Conservation (phyloP, 1,139 yeast genomes). For the Hemisphaericaspora xylofermentans region DNA sequence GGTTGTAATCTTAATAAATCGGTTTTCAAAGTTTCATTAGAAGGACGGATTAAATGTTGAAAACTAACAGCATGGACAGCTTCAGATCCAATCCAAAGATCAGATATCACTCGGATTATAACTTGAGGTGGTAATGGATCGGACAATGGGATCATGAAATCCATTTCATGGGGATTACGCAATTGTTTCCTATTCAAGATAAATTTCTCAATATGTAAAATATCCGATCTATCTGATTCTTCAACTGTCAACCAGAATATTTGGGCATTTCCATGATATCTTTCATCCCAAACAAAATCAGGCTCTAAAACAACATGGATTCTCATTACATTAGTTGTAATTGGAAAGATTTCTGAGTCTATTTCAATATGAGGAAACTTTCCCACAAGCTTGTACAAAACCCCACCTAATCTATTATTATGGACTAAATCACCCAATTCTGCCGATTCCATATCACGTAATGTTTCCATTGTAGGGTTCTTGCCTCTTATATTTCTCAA, state of each 20-base stretch:
- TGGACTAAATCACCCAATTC: conserved; percentile 92
- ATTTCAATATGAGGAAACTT: conserved; percentile 73
- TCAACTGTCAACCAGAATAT: conserved; percentile 92
- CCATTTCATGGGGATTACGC: conserved; percentile 66
- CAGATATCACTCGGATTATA: conserved; percentile 75
- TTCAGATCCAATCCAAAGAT: conserved; percentile 89
- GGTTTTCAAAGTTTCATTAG: conserved; percentile 82
- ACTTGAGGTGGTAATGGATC: conserved; percentile 91
- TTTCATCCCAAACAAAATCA: conserved; percentile 82
- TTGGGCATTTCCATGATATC: conserved; percentile 79
- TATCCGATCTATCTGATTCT: conserved; percentile 70
- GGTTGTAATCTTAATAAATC: conserved; percentile 80
- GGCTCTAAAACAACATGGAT: conserved; percentile 70
- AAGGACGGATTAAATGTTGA: conserved; percentile 86
- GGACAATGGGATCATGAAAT: conserved; percentile 86
- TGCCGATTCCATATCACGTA: conserved; percentile 69
- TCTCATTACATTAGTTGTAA: conserved; percentile 82
- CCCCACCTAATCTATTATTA: conserved; percentile 69
- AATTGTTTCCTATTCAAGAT: conserved; percentile 62
- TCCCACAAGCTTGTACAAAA: conserved; percentile 58
- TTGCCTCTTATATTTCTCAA: conserved; percentile 61
- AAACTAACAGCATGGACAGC: conserved; percentile 76
- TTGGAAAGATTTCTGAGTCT: conserved; percentile 85
- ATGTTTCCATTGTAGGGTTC: conserved; percentile 64
- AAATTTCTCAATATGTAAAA: conserved; percentile 81